A percentile compares a stretch with the other conserved stretches of the same genome.
Conservation (phyloP, 805 yeast genomes). For the Ogataea corticis region DNA sequence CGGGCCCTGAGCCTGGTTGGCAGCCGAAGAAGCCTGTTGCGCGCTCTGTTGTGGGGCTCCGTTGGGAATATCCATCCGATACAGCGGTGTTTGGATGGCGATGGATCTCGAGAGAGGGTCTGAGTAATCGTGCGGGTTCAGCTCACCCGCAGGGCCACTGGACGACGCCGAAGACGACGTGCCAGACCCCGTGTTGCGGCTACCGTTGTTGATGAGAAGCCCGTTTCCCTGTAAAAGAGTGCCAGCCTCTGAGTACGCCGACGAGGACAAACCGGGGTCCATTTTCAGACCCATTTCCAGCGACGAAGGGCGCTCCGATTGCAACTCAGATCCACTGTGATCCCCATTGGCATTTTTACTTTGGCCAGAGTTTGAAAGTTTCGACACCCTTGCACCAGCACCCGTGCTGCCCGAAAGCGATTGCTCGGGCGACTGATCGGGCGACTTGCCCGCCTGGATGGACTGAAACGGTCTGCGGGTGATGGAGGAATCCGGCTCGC, state of each 20-base stretch:
- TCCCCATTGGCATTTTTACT: slow-evolving; percentile 11
- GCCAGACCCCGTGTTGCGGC: slow-evolving; percentile 7
- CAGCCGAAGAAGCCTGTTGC: background rate
- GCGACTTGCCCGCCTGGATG: slow-evolving; percentile 3
- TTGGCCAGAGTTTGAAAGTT: slow-evolving; percentile 7
- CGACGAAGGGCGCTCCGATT: slow-evolving; percentile 9
- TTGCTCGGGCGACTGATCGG: slow-evolving; percentile 2
- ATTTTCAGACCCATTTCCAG: slow-evolving; percentile 16
- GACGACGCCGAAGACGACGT: slow-evolving; percentile 17
- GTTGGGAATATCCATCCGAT: slow-evolving; percentile 20
- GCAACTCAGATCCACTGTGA: slow-evolving; percentile 13
- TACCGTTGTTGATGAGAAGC: slow-evolving; percentile 16
- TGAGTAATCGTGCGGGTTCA: slow-evolving; percentile 19
- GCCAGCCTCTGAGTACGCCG: slow-evolving; percentile 11
- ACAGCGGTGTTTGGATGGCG: slow-evolving; percentile 26
- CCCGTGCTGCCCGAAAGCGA: background rate
- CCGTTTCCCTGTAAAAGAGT: slow-evolving; percentile 18
- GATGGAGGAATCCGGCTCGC: slow-evolving; percentile 27
- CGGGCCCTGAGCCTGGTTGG: slow-evolving; percentile 1
- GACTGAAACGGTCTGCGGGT: slow-evolving; percentile 31
- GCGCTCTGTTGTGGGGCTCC: slow-evolving; percentile 6
- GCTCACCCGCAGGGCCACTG: slow-evolving; percentile 15
- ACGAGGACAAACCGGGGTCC: slow-evolving; percentile 11
- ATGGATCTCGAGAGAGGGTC: slow-evolving; percentile 23
- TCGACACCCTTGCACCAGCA: slow-evolving; percentile 2